phyloP scores from a whole-genome alignment of 805 yeast genomes.

The Barnettozyma botsteinii region DNA sequence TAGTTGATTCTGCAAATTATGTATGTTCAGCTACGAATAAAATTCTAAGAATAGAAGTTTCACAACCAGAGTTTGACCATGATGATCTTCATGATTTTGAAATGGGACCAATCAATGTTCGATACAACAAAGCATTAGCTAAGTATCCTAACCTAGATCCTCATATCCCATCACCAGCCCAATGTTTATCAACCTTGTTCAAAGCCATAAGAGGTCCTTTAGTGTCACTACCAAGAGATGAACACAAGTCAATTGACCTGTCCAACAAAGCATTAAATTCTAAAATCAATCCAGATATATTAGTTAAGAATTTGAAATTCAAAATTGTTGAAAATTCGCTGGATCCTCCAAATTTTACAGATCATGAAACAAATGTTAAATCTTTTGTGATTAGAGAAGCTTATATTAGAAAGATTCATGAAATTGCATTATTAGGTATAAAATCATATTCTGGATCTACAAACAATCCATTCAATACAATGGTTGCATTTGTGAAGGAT shows the following conservation, averaged over 20 bases:
- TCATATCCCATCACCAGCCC: conserved; percentile 44
- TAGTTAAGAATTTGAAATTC: conserved; percentile 45
- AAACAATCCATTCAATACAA: conserved; percentile 25
- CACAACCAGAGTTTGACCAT: conserved; percentile 41
- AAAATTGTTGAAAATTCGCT: conserved; percentile 29
- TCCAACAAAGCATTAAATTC: conserved; percentile 48
- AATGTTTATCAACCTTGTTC: conserved; percentile 55
- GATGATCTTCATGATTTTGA: conserved; percentile 45
- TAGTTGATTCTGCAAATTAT: conserved; percentile 42
- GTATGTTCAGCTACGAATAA: conserved; percentile 41
- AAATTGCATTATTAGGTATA: conserved; percentile 42
- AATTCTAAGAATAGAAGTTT: conserved; percentile 48
- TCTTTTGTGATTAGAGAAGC: conserved; percentile 39
- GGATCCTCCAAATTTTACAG: conserved; percentile 43
- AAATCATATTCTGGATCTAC: conserved; percentile 24
- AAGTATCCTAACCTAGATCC: conserved; percentile 24
- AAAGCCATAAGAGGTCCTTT: conserved; percentile 68
- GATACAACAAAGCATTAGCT: conserved; percentile 39
- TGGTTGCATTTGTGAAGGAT: conserved; percentile 23
- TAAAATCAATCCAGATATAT: conserved; percentile 48
- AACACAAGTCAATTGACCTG: conserved; percentile 49
- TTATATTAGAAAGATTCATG: conserved; percentile 48
- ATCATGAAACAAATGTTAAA: conserved; percentile 26
- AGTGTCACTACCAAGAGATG: conserved; percentile 35
- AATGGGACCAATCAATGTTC: conserved; percentile 40